phyloP scores from a whole-genome alignment of 2,329 filamentous ascomycete genomes.

The Pseudonectria foliicola region DNA sequence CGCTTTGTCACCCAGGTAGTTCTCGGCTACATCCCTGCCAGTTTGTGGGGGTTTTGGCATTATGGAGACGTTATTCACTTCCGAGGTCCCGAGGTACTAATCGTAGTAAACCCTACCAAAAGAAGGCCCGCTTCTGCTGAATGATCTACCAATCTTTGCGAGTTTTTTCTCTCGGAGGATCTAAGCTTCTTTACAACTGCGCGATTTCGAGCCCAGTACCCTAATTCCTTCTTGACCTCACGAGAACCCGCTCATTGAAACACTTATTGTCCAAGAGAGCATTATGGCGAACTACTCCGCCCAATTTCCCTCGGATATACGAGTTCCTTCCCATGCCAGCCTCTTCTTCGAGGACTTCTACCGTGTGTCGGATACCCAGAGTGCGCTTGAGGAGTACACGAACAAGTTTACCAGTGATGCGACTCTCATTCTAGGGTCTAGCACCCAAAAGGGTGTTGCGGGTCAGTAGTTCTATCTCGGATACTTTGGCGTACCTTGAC shows the following conservation, averaged over 20 bases:
- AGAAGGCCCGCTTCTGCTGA: too few species aligned
- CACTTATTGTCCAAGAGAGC: background rate
- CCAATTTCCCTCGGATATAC: constrained; percentile 2
- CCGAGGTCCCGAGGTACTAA: too few species aligned
- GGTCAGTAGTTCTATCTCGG: constrained; percentile 16
- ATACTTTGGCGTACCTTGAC: background rate
- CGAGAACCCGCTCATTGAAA: constrained; percentile 2
- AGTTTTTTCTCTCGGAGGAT: too few species aligned
- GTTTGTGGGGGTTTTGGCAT: too few species aligned
- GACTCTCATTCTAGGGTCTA: constrained; percentile 24
- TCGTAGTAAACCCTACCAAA: too few species aligned
- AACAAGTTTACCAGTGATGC: constrained; percentile 22
- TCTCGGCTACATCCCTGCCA: too few species aligned
- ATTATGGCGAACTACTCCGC: constrained; percentile 1
- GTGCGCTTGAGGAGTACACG: constrained; percentile 23
- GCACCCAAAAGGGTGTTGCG: constrained; percentile 8
- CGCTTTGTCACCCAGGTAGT: too few species aligned
- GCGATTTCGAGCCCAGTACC: too few species aligned
- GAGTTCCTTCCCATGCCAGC: constrained; percentile 15
- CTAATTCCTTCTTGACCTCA: background rate
- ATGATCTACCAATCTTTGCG: too few species aligned
- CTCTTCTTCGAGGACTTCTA: constrained; percentile 25
- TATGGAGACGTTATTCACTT: too few species aligned
- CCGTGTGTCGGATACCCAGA: constrained; percentile 23
- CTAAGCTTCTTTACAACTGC: too few species aligned